Evolutionary conservation across 805 yeast genomes (phyloP), one percentile per base, ranked within the genome.

Genomic region (Schizosaccharomyces octosporus): DNA sequence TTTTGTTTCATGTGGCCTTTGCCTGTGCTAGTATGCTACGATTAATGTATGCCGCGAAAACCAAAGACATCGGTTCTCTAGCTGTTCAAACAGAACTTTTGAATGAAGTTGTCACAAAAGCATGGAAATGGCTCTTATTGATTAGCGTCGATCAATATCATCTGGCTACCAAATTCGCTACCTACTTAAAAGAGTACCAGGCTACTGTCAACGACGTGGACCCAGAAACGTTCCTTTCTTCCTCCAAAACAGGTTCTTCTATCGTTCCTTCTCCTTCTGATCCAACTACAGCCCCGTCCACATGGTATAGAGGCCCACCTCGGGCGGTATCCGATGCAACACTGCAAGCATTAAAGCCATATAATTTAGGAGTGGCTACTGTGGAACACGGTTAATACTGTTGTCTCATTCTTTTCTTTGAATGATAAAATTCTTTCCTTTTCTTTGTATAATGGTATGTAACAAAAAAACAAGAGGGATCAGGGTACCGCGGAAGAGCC

Each of bases 341-440:
- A 5, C 19, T 29, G 21, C 57, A 24, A 24, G 57, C 17, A 6
- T 5, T 51, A 17, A 51, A 51, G n/a, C 57, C 57, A 5, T 51
- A 51, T 29, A 51, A 24, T 17, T 67, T 51, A 17, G 36, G 57
- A 24, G 57, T 51, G 19, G 57, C 57, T 24, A 51, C 57, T 9
- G 57, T 51, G 36, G 57, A 51, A 29, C 57, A 29, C 15, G 31
- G 36, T 39, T 51, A 51, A 27, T 1, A 1, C 11, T 15, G 21
- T 13, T 36, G 32, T 36, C 2, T 36, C 15, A 36, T 11, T 1
- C 41, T 5, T 7, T 36, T 36, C 41, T 1, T 36, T 36, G 13
- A 36, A 36, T 36, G 41, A 36, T 13, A 11, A 36, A 36, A 7
- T 36, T 7, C 11, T 13, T 36, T 36, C 15, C 2, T 13, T 36